phyloP scores from a whole-genome alignment of 805 yeast genomes.

The Kodamaea kakaduensis region DNA sequence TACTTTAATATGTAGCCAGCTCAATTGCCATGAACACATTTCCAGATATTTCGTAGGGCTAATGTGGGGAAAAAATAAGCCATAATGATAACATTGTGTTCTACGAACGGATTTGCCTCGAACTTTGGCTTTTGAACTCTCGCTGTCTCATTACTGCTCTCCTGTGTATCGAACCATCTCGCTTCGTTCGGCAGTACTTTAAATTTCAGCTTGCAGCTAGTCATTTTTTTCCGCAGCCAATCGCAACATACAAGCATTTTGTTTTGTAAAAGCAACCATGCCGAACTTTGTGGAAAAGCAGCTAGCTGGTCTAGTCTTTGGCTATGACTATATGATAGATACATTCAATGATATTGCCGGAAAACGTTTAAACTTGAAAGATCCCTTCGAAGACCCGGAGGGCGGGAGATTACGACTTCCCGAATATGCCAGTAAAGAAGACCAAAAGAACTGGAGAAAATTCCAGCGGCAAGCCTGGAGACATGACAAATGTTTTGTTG shows the following conservation, averaged over 20 bases:
- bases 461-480: constrained; percentile 81
- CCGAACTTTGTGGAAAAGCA: constrained; percentile 1
- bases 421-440: constrained; percentile 45
- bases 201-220: no score
- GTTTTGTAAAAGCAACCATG: constrained; percentile 1
- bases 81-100: not conserved
- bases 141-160: no score
- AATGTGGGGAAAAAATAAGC: constrained; percentile 1
- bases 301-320: constrained; percentile 19
- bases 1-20: no score
- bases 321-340: constrained; percentile 53
- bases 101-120: no score
- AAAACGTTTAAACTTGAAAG: constrained; percentile 56
- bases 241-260: constrained; percentile 2
- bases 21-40: no score
- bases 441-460: constrained; percentile 64
- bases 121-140: no score
- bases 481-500: constrained; percentile 80
- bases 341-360: constrained; percentile 64
- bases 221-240: no score
- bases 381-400: constrained; percentile 61
- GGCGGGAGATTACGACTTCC: constrained; percentile 64
- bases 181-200: no score
- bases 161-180: no score
- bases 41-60: no score